Percentiles rank a stretch among this genome's conserved stretches.
phyloP scores from a whole-genome alignment of 2,329 filamentous ascomycete genomes.

The Aspergillus chevalieri region DNA sequence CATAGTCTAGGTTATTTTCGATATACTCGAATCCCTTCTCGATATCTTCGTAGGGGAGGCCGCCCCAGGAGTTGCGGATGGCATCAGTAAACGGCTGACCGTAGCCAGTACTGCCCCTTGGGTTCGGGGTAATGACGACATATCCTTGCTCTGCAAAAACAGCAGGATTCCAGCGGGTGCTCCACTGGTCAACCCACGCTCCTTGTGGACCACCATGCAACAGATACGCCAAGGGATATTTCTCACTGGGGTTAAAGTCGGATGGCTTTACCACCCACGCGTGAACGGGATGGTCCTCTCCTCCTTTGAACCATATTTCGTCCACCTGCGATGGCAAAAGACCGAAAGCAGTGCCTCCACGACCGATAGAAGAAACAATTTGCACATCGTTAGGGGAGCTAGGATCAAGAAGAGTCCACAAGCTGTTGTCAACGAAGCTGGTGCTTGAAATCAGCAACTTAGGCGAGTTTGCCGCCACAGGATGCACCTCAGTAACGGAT shows the following conservation, averaged over 20 bases:
- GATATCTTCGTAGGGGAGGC: slow-evolving; percentile 51
- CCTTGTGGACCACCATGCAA: slow-evolving; percentile 49
- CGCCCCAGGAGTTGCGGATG: slow-evolving; percentile 50
- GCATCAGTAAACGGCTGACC: slow-evolving; percentile 50
- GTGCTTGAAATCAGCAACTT: slow-evolving; percentile 39
- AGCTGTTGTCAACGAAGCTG: slow-evolving; percentile 40
- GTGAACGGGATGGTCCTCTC: slow-evolving; percentile 38
- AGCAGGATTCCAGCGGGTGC: slow-evolving; percentile 49
- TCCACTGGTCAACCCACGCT: slow-evolving; percentile 52
- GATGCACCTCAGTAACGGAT: slow-evolving; percentile 35
- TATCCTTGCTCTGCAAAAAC: slow-evolving; percentile 58
- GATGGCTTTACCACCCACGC: slow-evolving; percentile 45
- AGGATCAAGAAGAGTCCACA: slow-evolving; percentile 38
- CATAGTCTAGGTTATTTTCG: slow-evolving; percentile 43
- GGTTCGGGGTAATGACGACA: slow-evolving; percentile 54
- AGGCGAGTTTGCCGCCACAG: slow-evolving; percentile 27
- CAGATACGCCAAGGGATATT: slow-evolving; percentile 50
- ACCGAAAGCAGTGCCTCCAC: slow-evolving; percentile 34
- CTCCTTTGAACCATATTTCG: slow-evolving; percentile 43
- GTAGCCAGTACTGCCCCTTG: slow-evolving; percentile 54
- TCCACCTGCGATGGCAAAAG: slow-evolving; percentile 38
- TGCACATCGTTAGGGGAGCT: slow-evolving; percentile 20
- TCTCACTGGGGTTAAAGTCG: slow-evolving; percentile 39
- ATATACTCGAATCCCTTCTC: slow-evolving; percentile 50
- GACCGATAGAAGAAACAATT: slow-evolving; percentile 34